A percentile compares a stretch with the other conserved stretches of the same genome.
These are phyloP conservation scores for Penicillium sp. DNA, from an alignment of 2,329 filamentous ascomycete species.

Conservation along the genomic window DNA sequence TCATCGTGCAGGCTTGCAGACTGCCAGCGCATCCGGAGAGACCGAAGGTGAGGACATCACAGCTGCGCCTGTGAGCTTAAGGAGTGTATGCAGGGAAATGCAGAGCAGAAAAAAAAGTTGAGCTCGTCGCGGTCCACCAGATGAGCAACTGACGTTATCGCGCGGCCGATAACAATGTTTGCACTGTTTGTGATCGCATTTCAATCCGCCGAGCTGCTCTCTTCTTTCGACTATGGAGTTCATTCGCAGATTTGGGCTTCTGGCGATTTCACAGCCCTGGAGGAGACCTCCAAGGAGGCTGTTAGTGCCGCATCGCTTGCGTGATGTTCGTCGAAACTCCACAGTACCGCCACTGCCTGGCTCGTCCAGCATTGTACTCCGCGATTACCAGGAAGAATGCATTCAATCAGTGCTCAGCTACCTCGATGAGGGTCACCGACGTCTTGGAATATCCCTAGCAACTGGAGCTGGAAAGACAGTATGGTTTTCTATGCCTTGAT, in stretches of 20 bases:
- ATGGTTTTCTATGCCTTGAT: slow-evolving; percentile 32
- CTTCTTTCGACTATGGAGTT: slow-evolving; percentile 37
- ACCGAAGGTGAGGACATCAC: slow-evolving; percentile 35
- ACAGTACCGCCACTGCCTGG: slow-evolving; percentile 25
- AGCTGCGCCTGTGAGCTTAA: slow-evolving; percentile 22
- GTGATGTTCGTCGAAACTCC: slow-evolving; percentile 31
- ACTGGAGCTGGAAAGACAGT: slow-evolving; percentile 91
- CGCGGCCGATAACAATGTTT: slow-evolving; percentile 41
- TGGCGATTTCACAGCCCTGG: slow-evolving; percentile 28
- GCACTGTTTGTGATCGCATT: slow-evolving; percentile 42
- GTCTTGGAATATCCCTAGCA: slow-evolving; percentile 82
- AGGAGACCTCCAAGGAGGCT: slow-evolving; percentile 18
- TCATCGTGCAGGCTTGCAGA: slow-evolving; percentile 49
- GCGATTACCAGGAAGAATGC: slow-evolving; percentile 89
- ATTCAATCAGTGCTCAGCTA: slow-evolving; percentile 79
- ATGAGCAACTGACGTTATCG: slow-evolving; percentile 19
- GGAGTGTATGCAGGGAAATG: slow-evolving; percentile 7
- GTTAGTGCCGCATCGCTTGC: slow-evolving; percentile 36
- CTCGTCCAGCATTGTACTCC: slow-evolving; percentile 63
- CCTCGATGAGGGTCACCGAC: slow-evolving; percentile 72
- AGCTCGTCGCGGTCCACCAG: slow-evolving; percentile 20
- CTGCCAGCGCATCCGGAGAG: slow-evolving; percentile 33
- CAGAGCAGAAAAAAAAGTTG: slow-evolving; percentile 23
- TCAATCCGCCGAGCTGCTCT: slow-evolving; percentile 10
- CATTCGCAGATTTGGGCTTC: slow-evolving; percentile 35